phyloP scores from a whole-genome alignment of 2,329 filamentous ascomycete species.

The Arachnomyces sp. region DNA sequence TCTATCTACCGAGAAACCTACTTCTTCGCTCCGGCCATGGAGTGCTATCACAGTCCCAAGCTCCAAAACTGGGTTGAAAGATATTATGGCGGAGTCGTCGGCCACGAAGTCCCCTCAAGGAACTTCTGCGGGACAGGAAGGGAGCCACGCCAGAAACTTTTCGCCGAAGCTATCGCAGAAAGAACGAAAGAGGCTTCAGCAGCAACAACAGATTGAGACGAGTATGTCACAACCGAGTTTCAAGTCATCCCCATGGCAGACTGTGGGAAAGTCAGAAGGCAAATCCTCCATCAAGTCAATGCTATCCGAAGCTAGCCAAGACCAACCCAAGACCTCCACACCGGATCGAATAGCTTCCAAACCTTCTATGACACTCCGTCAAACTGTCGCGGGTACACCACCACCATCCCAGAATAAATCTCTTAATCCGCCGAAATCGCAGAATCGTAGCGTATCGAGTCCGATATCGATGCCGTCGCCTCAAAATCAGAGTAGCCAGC shows the following conservation, averaged over 20 bases:
- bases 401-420: slow-evolving; percentile 9
- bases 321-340: background rate
- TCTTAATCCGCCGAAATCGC: slow-evolving; percentile 1
- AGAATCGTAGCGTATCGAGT: slow-evolving; percentile 24
- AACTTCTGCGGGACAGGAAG: slow-evolving; percentile 39
- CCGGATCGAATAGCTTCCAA: slow-evolving; percentile 23
- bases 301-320: slow-evolving; percentile 18
- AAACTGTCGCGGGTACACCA: slow-evolving; percentile 47
- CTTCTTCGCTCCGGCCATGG: slow-evolving; percentile 40
- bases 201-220: slow-evolving; percentile 44
- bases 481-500: slow-evolving; percentile 39
- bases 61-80: slow-evolving; percentile 62
- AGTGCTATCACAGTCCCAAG: slow-evolving; percentile 45
- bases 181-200: slow-evolving; percentile 76
- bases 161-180: slow-evolving; percentile 73
- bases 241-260: slow-evolving; percentile 56
- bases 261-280: slow-evolving; percentile 31
- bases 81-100: slow-evolving; percentile 62
- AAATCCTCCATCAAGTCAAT: background rate
- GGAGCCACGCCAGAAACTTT: slow-evolving; percentile 26
- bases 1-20: slow-evolving; percentile 14
- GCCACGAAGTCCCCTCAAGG: slow-evolving; percentile 42
- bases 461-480: slow-evolving; percentile 23
- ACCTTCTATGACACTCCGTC: slow-evolving; percentile 52
- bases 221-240: slow-evolving; percentile 23